phyloP scores from a whole-genome alignment of 2,329 filamentous ascomycete species.

The Camptophora hylomeconis region DNA sequence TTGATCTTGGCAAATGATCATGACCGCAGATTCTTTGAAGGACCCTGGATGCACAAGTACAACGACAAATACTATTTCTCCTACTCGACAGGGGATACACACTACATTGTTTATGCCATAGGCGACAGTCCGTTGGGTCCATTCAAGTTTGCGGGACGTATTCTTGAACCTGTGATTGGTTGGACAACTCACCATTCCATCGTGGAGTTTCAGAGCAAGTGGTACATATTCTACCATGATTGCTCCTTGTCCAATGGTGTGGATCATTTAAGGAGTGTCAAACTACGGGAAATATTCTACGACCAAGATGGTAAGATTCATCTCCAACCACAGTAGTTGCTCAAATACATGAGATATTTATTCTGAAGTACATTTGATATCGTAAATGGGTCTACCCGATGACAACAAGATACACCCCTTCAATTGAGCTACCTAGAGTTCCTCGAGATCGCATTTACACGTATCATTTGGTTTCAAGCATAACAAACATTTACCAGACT shows the following conservation, averaged over 20 bases:
- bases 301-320: slow-evolving; percentile 24
- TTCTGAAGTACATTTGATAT: no score
- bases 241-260: slow-evolving; percentile 54
- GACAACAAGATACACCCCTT: no score
- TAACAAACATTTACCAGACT: no score
- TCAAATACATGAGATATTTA: no score
- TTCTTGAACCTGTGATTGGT: slow-evolving; percentile 62
- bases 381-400: no score
- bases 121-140: slow-evolving; percentile 54
- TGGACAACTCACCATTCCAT: slow-evolving; percentile 78
- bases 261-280: slow-evolving; percentile 59
- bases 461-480: no score
- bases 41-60: slow-evolving; percentile 66
- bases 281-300: slow-evolving; percentile 63
- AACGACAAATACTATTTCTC: slow-evolving; percentile 59
- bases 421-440: no score
- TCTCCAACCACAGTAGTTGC: no score
- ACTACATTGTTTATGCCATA: slow-evolving; percentile 58
- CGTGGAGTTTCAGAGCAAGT: slow-evolving; percentile 57
- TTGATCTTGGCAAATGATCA: slow-evolving; percentile 55
- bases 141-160: slow-evolving; percentile 57
- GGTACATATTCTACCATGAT: slow-evolving; percentile 69
- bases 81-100: slow-evolving; percentile 67
- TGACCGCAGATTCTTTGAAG: slow-evolving; percentile 65
- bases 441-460: no score